phyloP scores from a whole-genome alignment of 1,284 basidiomycete species.

The Austropuccinia psidii region DNA sequence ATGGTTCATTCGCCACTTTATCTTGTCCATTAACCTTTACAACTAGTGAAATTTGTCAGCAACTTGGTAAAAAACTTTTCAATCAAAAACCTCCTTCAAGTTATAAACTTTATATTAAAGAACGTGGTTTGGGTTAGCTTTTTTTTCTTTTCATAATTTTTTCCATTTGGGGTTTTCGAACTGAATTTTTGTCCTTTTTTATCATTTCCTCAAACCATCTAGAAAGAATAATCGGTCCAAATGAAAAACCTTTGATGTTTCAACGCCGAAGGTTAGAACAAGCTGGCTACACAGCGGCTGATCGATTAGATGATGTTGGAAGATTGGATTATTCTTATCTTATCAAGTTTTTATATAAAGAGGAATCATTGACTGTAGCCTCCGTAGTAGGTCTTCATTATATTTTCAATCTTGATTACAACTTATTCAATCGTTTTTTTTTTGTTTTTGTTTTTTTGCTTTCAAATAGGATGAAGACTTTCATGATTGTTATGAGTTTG shows the following conservation, averaged over 20 bases:
- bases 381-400: constrained; percentile 40
- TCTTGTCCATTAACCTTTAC: constrained; percentile 61
- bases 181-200: not conserved
- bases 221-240: constrained; percentile 73
- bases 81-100: constrained; percentile 50
- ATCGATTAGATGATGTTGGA: constrained; percentile 71
- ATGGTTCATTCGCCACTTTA: constrained; percentile 66
- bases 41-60: constrained; percentile 61
- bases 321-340: constrained; percentile 76
- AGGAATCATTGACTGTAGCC: constrained; percentile 38
- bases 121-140: constrained; percentile 68
- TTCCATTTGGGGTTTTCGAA: not conserved
- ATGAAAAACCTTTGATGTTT: constrained; percentile 77
- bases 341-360: constrained; percentile 65
- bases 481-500: constrained; percentile 67
- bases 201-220: constrained; percentile 20
- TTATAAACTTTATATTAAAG: constrained; percentile 71
- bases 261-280: constrained; percentile 77
- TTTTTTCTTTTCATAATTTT: constrained; percentile 37
- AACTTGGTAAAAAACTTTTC: constrained; percentile 56
- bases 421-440: not conserved
- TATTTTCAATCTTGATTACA: not conserved
- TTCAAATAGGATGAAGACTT: constrained; percentile 59
- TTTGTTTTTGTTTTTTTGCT: not conserved
- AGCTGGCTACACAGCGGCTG: constrained; percentile 78